Conservation (phyloP, 75 land plant genomes). For the Picea glauca region DNA sequence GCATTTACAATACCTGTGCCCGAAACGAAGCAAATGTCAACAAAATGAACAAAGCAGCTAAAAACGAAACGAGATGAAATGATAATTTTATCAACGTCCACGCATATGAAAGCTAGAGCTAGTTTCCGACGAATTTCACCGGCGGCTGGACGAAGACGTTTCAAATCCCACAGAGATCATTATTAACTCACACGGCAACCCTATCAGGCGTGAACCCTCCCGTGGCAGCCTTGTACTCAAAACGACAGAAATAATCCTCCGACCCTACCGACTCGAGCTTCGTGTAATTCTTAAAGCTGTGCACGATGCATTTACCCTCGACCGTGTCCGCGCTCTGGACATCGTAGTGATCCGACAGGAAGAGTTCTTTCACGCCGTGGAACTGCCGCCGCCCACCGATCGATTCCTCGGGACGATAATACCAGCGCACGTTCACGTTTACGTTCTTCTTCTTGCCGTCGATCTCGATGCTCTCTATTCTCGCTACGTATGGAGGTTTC, state of each 20-base stretch:
- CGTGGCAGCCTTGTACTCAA: slow-evolving; percentile 85
- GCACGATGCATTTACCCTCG: slow-evolving; percentile 68
- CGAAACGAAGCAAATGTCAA: background rate
- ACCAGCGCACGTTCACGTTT: slow-evolving; percentile 78
- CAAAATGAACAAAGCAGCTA: background rate
- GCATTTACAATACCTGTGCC: slow-evolving; percentile 65
- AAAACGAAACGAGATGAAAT: background rate
- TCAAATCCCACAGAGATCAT: too few species aligned
- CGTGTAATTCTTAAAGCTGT: slow-evolving; percentile 73
- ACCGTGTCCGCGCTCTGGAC: slow-evolving; percentile 78
- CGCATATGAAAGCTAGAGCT: too few species aligned
- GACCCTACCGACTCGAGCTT: slow-evolving; percentile 74
- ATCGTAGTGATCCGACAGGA: slow-evolving; percentile 78
- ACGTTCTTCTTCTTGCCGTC: slow-evolving; percentile 55
- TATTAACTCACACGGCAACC: slow-evolving; percentile 72
- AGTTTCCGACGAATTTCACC: too few species aligned
- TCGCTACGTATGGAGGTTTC: slow-evolving; percentile 74
- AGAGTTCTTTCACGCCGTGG: slow-evolving; percentile 81
- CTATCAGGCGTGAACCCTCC: slow-evolving; percentile 83
- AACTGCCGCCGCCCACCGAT: slow-evolving; percentile 82
- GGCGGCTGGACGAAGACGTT: too few species aligned
- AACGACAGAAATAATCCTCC: slow-evolving; percentile 82
- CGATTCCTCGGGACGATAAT: slow-evolving; percentile 86
- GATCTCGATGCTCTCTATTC: slow-evolving; percentile 63
- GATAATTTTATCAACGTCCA: background rate